phyloP scores from a whole-genome alignment of 2,329 filamentous ascomycete genomes.

The Penicillium nordicum region DNA sequence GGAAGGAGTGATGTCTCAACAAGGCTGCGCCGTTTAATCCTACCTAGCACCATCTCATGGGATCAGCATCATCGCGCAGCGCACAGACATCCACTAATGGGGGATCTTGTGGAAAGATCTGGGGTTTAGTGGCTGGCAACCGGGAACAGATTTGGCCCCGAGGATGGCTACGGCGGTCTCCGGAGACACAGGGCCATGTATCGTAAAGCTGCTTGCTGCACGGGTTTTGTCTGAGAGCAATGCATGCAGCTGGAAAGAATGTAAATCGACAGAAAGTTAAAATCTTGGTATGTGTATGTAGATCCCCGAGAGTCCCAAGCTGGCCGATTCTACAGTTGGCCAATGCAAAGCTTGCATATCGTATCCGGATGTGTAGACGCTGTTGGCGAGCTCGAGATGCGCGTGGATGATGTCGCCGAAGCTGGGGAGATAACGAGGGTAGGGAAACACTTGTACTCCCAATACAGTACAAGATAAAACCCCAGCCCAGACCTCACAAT shows the following conservation, averaged over 20 bases:
- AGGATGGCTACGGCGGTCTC: background rate
- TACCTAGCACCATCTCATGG: slow-evolving; percentile 11
- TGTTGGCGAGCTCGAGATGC: slow-evolving; percentile 7
- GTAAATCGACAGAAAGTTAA: slow-evolving; percentile 3
- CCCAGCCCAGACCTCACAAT: background rate
- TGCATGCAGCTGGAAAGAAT: background rate
- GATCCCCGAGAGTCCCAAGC: background rate
- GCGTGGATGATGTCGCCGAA: background rate
- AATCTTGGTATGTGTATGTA: slow-evolving; percentile 2
- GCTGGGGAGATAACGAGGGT: background rate
- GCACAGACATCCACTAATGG: slow-evolving; percentile 22
- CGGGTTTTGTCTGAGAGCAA: background rate
- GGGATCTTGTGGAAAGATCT: slow-evolving; percentile 17
- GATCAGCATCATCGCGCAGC: slow-evolving; percentile 20
- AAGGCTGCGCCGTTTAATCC: slow-evolving; percentile 19
- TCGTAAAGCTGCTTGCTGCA: background rate
- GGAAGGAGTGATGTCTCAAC: slow-evolving; percentile 20
- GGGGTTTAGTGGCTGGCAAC: slow-evolving; percentile 16
- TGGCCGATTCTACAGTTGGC: slow-evolving; percentile 8
- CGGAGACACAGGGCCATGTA: background rate
- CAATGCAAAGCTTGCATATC: slow-evolving; percentile 8
- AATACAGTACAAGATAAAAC: background rate
- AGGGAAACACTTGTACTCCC: background rate
- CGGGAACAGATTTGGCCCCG: background rate
- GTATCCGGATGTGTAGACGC: slow-evolving; percentile 10